Base-by-base conservation (phyloP, 495 filamentous ascomycete genomes). In the Friedmanniomyces endolithicus region DNA sequence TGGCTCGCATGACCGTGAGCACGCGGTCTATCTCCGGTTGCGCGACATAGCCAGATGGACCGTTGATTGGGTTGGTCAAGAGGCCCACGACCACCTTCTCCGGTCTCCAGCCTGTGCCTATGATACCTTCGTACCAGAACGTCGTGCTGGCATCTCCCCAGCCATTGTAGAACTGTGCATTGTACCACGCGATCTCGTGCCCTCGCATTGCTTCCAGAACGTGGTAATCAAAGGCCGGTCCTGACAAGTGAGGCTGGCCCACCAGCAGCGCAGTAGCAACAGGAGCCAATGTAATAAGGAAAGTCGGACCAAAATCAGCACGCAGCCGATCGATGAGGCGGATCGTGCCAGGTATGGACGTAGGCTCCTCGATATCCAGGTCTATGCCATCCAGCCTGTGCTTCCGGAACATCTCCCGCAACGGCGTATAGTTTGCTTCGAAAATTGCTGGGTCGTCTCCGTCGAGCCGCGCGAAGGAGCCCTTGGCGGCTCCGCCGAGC, bases 401-500 rank as follows among this genome's bases (percentile, higher is more conserved):
- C 12, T 45, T 60, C 1, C 58, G 40, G n/a, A 74, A 47, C 17
- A 72, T 45, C 39, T 55, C 60, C 16, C 56, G 58, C 19, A 75
- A 66, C 2, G 69, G 71, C 1, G 41, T 25, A 52, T 75, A 74
- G 55, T 71, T 71, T 6, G 67, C 48, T 43, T 72, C 68, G 57
- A 73, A 73, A 60, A 66, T 52, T 4, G 16, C 6, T 20, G 35
- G 19, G 24, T 69, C 67, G n/a, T 58, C 34, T 11, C 63, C 62
- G 34, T 65, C 63, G 11, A 73, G 62, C 27, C 71, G 57, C 44
- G 56, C 65, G 55, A 67, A 72, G 24, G 56, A 65, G 14, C 64
- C 70, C 48, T 70, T 67, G 9, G 70, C 72, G 20, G 71, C 71
- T 9, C 72, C 72, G 20, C 72, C 72, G 20, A 75, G 59, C 71